Evolutionary conservation across 495 filamentous ascomycete species (phyloP), one percentile per base, ranked within the genome.

Genomic region (Xylaria cubensis): DNA sequence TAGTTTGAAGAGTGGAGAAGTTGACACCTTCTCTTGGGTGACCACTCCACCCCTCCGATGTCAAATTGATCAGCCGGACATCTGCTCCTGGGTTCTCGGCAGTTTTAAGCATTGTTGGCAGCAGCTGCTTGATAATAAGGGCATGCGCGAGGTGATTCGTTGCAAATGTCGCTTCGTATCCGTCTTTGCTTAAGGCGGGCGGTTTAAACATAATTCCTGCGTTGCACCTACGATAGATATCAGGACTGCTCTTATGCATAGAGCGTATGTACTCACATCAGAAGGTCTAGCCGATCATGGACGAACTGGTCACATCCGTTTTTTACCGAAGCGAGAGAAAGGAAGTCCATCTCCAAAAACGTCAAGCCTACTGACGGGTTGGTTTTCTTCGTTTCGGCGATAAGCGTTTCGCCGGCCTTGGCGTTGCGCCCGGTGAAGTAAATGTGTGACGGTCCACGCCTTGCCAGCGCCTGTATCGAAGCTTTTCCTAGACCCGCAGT

Each of bases 161-260:
- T n/a, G 88, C 90, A 70, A 93, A 89, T 68, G 92, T 89, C 41
- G 89, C 83, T 75, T 94, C 91, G 76, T 89, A 90, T n/a, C 91
- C 90, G 26, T 93, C 89, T 15, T 83, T 76, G 8, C 91, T 93
- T 7, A 81, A 75, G 0, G 79, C 79, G 0, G 80, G 79, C 3
- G 88, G 84, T 12, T 84, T 70, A 7, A 82, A 86, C 89, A 92
- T 91, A 68, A 92, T 86, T 29, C 92, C 91, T 5, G 92, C 92
- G 75, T 94, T 94, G 79, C 74, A 75, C 64, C 71, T 75, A 69
- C 51, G 17, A 10, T 9, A 50, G 3, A 6, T 32, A 32, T 70
- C 36, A 64, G 55, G 12, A 7, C 34, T 17, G 12, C 46, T 36
- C 29, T 0, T 48, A 8, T 50, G 24, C 1, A 48, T 26, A 32